A percentile compares a stretch with the other conserved stretches of the same genome.
Evolutionary conservation across 805 yeast genomes (phyloP).

Genomic region (Nakazawaea populi): DNA sequence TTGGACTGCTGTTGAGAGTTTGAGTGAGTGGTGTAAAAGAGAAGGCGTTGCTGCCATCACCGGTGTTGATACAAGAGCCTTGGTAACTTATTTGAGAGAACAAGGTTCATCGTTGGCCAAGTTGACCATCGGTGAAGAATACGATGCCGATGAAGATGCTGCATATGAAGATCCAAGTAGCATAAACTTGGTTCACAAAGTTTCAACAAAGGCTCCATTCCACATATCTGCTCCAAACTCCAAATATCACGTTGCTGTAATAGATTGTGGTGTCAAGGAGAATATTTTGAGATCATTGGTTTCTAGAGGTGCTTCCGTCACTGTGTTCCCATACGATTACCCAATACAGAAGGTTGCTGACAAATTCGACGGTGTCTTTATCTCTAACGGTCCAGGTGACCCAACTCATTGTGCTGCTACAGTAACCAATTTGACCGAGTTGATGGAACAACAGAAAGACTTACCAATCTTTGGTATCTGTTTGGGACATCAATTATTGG

Average conservation of each 20-base stretch:
- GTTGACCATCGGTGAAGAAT: constrained; percentile 84
- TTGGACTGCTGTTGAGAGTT: constrained; percentile 98
- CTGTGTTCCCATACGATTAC: constrained; percentile 94
- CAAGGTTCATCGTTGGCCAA: constrained; percentile 93
- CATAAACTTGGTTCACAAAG: constrained; percentile 85
- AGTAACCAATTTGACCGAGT: constrained; percentile 62
- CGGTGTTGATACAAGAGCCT: constrained; percentile 95
- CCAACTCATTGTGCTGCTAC: constrained; percentile 87
- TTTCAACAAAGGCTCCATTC: constrained; percentile 93
- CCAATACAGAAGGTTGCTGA: constrained; percentile 87
- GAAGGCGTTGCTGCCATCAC: constrained; percentile 95
- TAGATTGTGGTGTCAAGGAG: constrained; percentile 98
- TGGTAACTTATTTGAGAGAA: constrained; percentile 90
- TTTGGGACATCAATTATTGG: constrained; percentile 94
- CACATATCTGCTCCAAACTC: constrained; percentile 63
- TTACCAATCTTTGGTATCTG: constrained; percentile 97
- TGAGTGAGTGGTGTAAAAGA: constrained; percentile 93
- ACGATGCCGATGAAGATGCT: constrained; percentile 87
- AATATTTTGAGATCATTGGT: constrained; percentile 92
- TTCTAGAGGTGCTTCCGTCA: constrained; percentile 90
- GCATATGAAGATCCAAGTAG: constrained; percentile 89
- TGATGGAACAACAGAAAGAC: constrained; percentile 56
- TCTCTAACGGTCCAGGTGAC: constrained; percentile 97
- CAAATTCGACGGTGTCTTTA: constrained; percentile 91
- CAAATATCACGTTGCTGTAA: constrained; percentile 77